Percentiles rank a stretch among this genome's conserved stretches.
Conservation (phyloP, 169 alveolate genomes). For the Cryptosporidium felis region DNA sequence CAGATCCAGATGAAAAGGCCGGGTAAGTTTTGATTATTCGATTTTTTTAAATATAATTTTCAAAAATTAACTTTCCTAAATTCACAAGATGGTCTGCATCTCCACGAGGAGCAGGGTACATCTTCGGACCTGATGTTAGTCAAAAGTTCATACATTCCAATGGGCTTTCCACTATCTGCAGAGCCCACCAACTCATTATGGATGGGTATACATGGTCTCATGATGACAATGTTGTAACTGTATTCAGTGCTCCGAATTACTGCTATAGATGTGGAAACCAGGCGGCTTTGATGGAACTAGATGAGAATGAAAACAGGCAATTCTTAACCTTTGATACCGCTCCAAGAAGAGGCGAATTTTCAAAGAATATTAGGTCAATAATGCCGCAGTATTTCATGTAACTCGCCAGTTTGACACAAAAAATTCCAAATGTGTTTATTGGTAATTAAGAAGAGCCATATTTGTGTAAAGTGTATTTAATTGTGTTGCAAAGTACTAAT, state of each 20-base stretch:
- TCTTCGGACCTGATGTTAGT: conserved; percentile 95
- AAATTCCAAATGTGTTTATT: too few relatives aligned
- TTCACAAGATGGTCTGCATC: conserved; percentile 89
- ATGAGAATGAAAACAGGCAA: conserved; percentile 90
- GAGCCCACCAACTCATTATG: conserved; percentile 97
- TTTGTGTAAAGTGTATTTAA: background rate
- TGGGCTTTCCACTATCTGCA: conserved; percentile 91
- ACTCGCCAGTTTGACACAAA: background rate
- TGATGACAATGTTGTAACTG: conserved; percentile 90
- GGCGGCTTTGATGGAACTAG: conserved; percentile 95
- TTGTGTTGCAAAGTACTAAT: background rate
- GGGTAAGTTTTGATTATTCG: conserved; percentile 74
- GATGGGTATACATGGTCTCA: conserved; percentile 91
- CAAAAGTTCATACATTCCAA: conserved; percentile 89
- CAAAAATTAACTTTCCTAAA: background rate
- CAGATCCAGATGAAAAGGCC: conserved; percentile 94
- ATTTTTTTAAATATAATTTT: conserved; percentile 7
- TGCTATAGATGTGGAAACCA: conserved; percentile 94
- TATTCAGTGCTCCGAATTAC: conserved; percentile 95
- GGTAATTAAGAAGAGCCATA: too few relatives aligned
- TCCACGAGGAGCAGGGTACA: conserved; percentile 98
- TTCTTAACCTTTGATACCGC: conserved; percentile 88
- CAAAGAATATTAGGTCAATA: conserved; percentile 2
- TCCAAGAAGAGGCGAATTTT: conserved; percentile 82
- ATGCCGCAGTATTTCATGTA: conserved; percentile 66